These are phyloP conservation scores for Hamamelis virginiana DNA, from an alignment of 164 flowering plant species.

Conservation along the genomic window DNA sequence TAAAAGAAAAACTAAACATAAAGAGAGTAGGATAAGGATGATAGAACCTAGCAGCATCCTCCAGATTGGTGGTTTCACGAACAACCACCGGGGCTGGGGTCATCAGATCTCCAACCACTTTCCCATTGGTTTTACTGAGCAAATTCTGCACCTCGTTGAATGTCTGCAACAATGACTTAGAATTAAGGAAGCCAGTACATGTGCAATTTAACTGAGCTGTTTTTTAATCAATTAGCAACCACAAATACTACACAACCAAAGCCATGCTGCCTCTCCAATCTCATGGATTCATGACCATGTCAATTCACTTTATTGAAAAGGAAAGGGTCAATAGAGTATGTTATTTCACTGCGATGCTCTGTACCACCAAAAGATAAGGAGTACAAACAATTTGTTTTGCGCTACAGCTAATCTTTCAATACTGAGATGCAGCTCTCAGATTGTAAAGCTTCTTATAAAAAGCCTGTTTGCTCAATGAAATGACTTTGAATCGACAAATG, in stretches of 20 bases:
- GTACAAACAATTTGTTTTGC: no score
- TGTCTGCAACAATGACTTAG: slow-evolving; percentile 50
- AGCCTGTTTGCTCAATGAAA: no score
- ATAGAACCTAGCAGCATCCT: slow-evolving; percentile 85
- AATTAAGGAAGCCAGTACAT: background rate
- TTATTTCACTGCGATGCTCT: no score
- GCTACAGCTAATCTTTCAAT: no score
- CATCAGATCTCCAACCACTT: slow-evolving; percentile 82
- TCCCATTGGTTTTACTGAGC: slow-evolving; percentile 85
- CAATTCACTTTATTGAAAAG: background rate
- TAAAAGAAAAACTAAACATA: background rate
- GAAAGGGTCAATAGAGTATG: no score
- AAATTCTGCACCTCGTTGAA: slow-evolving; percentile 83
- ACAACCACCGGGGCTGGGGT: slow-evolving; percentile 89
- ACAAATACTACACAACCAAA: background rate
- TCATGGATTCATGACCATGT: background rate
- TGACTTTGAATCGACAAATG: no score
- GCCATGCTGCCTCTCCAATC: background rate
- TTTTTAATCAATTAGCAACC: no score
- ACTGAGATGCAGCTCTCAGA: no score
- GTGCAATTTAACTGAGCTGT: no score
- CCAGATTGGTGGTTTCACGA: slow-evolving; percentile 77
- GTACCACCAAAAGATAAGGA: no score
- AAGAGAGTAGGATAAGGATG: background rate
- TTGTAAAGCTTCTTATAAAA: no score